Conservation (phyloP, 2,329 filamentous ascomycete species). For the Aspergillus costaricaensis region DNA sequence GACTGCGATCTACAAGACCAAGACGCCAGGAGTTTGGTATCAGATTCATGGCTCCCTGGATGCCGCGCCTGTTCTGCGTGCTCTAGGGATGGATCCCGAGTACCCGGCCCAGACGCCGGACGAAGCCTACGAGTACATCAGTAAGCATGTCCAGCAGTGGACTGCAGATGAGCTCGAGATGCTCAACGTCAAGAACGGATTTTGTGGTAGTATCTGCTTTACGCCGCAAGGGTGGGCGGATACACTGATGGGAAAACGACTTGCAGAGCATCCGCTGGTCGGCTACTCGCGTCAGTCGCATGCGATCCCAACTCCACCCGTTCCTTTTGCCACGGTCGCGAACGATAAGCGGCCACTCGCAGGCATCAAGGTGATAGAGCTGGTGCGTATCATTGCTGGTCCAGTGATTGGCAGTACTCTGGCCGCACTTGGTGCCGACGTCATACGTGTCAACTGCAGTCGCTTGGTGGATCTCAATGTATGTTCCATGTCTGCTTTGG, state of each 20-base stretch:
- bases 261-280: background rate
- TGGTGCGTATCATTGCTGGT: background rate
- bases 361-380: background rate
- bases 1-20: background rate
- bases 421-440: background rate
- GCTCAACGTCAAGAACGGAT: background rate
- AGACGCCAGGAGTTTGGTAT: background rate
- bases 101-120: background rate
- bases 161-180: slow-evolving; percentile 2
- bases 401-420: background rate
- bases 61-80: background rate
- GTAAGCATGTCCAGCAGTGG: background rate
- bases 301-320: background rate
- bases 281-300: background rate
- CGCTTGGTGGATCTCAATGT: slow-evolving; percentile 2
- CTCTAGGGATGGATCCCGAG: background rate
- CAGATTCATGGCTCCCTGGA: background rate
- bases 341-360: background rate
- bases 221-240: background rate
- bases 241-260: background rate
- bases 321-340: background rate
- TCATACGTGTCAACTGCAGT: background rate
- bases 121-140: background rate
- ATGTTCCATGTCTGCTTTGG: background rate
- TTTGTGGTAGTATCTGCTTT: slow-evolving; percentile 3